Base-by-base conservation (phyloP, 441 rosid species). In the Adansonia gregorii region DNA sequence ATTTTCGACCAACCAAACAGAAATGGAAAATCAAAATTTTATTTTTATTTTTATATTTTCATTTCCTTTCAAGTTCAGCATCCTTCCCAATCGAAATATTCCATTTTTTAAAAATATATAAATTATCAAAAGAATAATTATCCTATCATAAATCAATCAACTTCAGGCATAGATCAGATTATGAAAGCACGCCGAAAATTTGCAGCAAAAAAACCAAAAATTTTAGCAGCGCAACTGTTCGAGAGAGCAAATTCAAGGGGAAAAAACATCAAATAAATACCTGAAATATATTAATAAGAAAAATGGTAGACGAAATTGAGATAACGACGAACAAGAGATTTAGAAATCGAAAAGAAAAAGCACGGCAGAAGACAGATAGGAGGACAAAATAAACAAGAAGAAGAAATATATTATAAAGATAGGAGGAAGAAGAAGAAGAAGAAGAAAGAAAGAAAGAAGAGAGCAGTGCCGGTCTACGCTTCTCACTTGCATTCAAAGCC, bases 401-500 rank as follows among this genome's bases (percentile, higher is more conserved):
- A 58, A 31, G 41, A 35, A 35, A 35, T 35, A 35, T 35, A 35
- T 35, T 35, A 6, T 48, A 43, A 54, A 69, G 72, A 55, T 20
- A 76, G 64, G 8, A 24, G 17, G 6, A 4, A 59, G 14, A 46
- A 59, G 41, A 6, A 39, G 35, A 24, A 39, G 55, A 9, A 73
- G 43, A 12, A 45, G 77, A 59, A 63, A 73, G 79, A 35, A 35
- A 35, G 41, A 35, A 35, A 35, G 41, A 35, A 35, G 41, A 35
- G 66, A 69, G 78, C 84, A 76, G 86, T 86, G 81, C 77, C 84
- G 74, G 86, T 86, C 83, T 67, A 68, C 79, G 81, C 80, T 80
- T 79, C 82, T 41, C 64, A 56, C 31, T 79, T 82, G 54, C 79
- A 75, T 78, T 78, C 86, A 70, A 76, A 56, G 81, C 66, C 88